These are phyloP conservation scores for Orbilia blumenaviensis DNA, from an alignment of 2,329 filamentous ascomycete genomes.

Conservation along the genomic window DNA sequence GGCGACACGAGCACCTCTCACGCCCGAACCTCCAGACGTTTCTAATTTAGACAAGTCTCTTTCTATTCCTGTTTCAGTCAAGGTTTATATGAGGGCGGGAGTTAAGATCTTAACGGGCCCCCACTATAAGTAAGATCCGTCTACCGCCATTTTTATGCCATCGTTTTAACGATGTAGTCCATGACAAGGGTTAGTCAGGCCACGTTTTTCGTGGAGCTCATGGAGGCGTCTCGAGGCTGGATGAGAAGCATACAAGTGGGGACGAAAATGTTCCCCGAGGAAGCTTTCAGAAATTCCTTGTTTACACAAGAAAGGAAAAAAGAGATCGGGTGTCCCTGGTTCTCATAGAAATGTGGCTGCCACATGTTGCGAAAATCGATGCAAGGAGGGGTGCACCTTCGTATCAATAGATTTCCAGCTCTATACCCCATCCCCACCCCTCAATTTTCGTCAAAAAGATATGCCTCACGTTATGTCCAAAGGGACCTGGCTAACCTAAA, in stretches of 20 bases:
- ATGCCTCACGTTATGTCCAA: conserved; percentile 12
- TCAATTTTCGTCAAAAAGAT: conserved; percentile 13
- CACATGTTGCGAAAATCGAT: conserved; percentile 30
- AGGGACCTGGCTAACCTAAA: conserved; percentile 6
- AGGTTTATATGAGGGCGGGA: conserved; percentile 11
- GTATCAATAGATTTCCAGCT: conserved; percentile 18
- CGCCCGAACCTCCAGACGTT: conserved; percentile 9
- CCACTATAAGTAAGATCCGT: conserved; percentile 17
- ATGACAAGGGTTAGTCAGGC: conserved; percentile 6
- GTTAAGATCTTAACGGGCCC: conserved; percentile 7
- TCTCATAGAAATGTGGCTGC: conserved; percentile 26
- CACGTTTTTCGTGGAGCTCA: conserved; percentile 21
- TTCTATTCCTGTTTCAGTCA: conserved; percentile 15
- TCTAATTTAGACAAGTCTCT: conserved; percentile 22
- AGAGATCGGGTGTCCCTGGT: conserved; percentile 9
- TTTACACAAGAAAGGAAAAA: not conserved
- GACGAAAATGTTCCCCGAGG: conserved; percentile 10
- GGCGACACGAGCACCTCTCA: not conserved
- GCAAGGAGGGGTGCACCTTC: conserved; percentile 20
- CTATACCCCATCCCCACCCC: conserved; percentile 18
- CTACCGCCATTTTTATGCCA: conserved; percentile 29
- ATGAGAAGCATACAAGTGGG: conserved; percentile 5
- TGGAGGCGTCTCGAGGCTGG: conserved; percentile 5
- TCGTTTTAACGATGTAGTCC: conserved; percentile 12
- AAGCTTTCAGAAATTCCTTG: not conserved